Percentiles rank a stretch among this genome's conserved stretches.
Conservation (phyloP, 345 rosid genomes). For the Dipteronia sinensis region DNA sequence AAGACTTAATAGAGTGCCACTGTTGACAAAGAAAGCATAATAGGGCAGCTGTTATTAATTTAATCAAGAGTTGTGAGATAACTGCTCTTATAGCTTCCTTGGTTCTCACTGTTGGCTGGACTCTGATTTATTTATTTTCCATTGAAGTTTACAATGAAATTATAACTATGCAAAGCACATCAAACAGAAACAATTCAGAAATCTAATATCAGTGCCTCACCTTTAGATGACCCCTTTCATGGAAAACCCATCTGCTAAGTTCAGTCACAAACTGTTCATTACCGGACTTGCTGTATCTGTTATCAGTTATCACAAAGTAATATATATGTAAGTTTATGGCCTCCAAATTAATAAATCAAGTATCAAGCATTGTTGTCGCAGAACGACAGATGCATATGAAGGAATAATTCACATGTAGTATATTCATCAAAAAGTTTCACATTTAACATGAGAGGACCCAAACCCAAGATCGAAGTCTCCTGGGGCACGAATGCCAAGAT, state of each 20-base stretch:
- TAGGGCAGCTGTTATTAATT: background rate
- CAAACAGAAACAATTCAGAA: background rate
- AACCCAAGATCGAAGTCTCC: too few species aligned
- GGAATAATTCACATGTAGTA: background rate
- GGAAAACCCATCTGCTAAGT: slow-evolving; percentile 76
- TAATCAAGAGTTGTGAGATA: background rate
- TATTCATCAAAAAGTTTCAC: background rate
- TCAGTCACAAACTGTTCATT: slow-evolving; percentile 72
- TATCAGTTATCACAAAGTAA: slow-evolving; percentile 20
- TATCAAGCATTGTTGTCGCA: background rate
- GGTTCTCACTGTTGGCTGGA: background rate
- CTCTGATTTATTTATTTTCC: slow-evolving; percentile 9
- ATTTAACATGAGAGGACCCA: background rate
- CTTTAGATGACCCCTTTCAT: slow-evolving; percentile 77
- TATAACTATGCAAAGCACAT: background rate
- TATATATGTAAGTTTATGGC: slow-evolving; percentile 18
- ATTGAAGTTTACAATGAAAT: background rate
- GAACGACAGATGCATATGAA: background rate
- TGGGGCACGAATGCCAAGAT: too few species aligned
- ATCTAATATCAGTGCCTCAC: slow-evolving; percentile 27
- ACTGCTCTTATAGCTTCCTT: background rate
- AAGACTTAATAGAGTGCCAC: background rate
- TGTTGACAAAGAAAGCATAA: background rate
- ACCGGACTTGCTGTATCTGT: slow-evolving; percentile 63
- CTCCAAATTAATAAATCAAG: background rate